phyloP scores from a whole-genome alignment of 148 eudicot species.

The Salicornia ramosissima region DNA sequence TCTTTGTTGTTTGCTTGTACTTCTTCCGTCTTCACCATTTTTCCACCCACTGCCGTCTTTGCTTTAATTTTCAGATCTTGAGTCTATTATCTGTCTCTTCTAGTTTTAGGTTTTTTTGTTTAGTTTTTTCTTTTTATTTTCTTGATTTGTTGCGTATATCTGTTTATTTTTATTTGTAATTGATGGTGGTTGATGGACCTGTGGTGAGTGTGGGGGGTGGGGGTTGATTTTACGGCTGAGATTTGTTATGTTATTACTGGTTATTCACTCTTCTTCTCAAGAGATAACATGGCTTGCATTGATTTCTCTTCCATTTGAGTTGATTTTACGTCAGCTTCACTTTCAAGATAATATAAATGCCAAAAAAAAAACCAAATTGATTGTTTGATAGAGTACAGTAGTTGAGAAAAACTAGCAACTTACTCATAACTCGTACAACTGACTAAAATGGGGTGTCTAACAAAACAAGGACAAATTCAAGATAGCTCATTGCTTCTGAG shows the following conservation, averaged over 20 bases:
- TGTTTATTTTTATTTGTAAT: conserved; percentile 12
- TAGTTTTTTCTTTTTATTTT: neutral
- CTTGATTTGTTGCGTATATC: conserved; percentile 9
- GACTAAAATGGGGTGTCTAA: neutral
- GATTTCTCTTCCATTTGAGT: too few relatives aligned
- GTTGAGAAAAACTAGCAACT: too few relatives aligned
- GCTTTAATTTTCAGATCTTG: conserved; percentile 36
- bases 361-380: neutral
- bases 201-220: conserved; percentile 13
- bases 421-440: too few relatives aligned
- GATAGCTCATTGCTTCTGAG: conserved; percentile 12
- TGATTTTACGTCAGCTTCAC: neutral
- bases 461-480: neutral
- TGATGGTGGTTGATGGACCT: conserved; percentile 20
- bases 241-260: conserved; percentile 13
- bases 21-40: conserved; percentile 25
- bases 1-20: conserved; percentile 47
- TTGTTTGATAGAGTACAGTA: too few relatives aligned
- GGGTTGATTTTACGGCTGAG: conserved; percentile 8
- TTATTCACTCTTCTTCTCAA: neutral
- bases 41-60: too few relatives aligned
- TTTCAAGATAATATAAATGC: neutral
- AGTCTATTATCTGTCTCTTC: conserved; percentile 7
- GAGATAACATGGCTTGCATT: too few relatives aligned
- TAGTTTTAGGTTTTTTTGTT: neutral